Evolutionary conservation across 225 moss, liverwort and hornwort species (phyloP), one percentile per base, ranked within the genome.

Genomic region (Ulota crispa): DNA sequence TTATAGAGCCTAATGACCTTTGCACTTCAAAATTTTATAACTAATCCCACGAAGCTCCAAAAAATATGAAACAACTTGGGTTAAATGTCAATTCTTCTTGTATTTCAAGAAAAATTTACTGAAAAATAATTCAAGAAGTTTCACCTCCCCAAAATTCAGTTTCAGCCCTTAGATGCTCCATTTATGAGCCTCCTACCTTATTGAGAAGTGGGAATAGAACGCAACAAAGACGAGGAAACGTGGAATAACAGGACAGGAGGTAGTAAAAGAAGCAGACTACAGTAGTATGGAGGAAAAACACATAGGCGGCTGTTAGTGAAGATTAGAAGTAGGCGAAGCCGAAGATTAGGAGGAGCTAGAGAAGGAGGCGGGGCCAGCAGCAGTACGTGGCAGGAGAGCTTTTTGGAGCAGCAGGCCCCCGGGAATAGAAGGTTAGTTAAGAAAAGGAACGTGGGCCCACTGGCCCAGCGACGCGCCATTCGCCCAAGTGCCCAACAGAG

Each of bases 351-450:
- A 21, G 2, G 1, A 15, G 37, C 66, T 15, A 0, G 15, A 45
- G 78, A 9, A 18, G 36, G 16, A 16, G 50, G 50, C 4, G 16
- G 50, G 16, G 16, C 45, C 45, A 42, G 23, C 23, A 10, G 41
- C 43, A 8, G 7, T 36, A 37, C 26, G 4, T 14, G 54, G 64
- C 9, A 9, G 21, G 64, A 15, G 28, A 5, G 2, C 9, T 2
- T 70, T 83, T 78, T 3, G 28, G 75, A 66, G 27, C 64, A 41
- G 65, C 7, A 21, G 65, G 28, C 16, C 18, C 26, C 85, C 53
- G 47, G 20, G 72, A 85, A 81, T 85, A 78, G 81, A 73, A 85
- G 81, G 77, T 66, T 78, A 78, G 85, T 85, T 85, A 72, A 66
- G 67, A 71, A 70, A 70, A n/a, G 30, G 82, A 78, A 73, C 31